A percentile compares a stretch with the other conserved stretches of the same genome.
Evolutionary conservation across 228 moss, liverwort and hornwort species (phyloP).

Genomic region (Sphagnum fallax): DNA sequence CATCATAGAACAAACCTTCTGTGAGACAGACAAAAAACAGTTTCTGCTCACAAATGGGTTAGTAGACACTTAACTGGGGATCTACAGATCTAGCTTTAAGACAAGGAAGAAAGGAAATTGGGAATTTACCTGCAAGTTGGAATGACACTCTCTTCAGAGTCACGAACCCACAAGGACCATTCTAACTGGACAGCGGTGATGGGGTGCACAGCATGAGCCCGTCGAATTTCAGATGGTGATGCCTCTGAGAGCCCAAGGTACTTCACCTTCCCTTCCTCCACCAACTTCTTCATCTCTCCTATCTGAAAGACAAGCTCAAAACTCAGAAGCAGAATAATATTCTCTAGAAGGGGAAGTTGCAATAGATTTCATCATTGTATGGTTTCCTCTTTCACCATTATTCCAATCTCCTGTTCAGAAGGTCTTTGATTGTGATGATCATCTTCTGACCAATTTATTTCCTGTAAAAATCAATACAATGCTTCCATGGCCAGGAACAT

Average conservation of each 20-base stretch:
- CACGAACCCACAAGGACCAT: constrained; percentile 53
- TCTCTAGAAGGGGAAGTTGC: background rate
- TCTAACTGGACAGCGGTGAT: constrained; percentile 51
- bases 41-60: too few species aligned
- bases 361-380: background rate
- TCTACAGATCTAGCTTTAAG: too few species aligned
- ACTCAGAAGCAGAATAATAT: background rate
- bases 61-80: too few species aligned
- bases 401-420: too few species aligned
- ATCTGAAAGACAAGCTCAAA: background rate
- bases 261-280: constrained; percentile 5
- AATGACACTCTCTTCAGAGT: constrained; percentile 36
- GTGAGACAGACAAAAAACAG: too few species aligned
- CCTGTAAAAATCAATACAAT: too few species aligned
- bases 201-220: constrained; percentile 55
- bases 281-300: constrained; percentile 4
- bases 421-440: too few species aligned
- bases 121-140: constrained; percentile 25
- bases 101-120: background rate
- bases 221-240: constrained; percentile 34
- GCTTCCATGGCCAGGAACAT: too few species aligned
- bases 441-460: background rate
- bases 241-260: constrained; percentile 3
- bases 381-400: too few species aligned
- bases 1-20: too few species aligned